Conservation (phyloP, 2,329 filamentous ascomycete species). For the Hypoxylon sp. region DNA sequence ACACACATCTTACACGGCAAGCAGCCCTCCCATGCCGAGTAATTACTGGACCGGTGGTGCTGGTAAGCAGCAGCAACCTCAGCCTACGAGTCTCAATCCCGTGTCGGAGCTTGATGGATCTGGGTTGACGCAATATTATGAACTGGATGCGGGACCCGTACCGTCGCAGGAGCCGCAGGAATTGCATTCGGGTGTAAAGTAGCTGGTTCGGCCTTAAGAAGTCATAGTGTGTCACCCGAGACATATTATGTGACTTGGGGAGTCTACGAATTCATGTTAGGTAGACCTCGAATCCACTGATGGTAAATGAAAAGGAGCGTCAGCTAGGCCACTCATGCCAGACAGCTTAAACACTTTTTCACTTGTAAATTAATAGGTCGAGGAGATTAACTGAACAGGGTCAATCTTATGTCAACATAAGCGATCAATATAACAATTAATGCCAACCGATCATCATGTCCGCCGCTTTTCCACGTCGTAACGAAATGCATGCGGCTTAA, state of each 20-base stretch:
- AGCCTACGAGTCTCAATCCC: background rate
- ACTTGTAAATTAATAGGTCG: background rate
- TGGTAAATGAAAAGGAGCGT: background rate
- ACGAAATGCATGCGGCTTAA: conserved; percentile 20
- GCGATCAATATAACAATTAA: background rate
- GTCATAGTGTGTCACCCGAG: background rate
- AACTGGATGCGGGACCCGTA: conserved; percentile 9
- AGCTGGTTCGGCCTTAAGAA: background rate
- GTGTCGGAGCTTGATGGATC: conserved; percentile 22
- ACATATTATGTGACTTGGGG: background rate
- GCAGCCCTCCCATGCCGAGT: background rate
- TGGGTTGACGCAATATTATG: conserved; percentile 6
- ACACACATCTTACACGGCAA: conserved; percentile 5
- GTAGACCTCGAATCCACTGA: background rate
- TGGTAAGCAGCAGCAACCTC: conserved; percentile 1
- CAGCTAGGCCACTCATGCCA: background rate
- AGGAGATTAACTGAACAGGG: background rate
- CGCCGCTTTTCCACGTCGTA: background rate
- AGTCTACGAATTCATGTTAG: background rate
- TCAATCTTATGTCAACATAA: background rate
- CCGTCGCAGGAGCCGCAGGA: background rate
- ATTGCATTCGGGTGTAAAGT: background rate
- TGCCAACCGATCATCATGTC: background rate
- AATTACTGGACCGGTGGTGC: conserved; percentile 7
- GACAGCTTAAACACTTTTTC: background rate